Conservation (phyloP, 2,329 filamentous ascomycete genomes). For the Thyridium curvatum region DNA sequence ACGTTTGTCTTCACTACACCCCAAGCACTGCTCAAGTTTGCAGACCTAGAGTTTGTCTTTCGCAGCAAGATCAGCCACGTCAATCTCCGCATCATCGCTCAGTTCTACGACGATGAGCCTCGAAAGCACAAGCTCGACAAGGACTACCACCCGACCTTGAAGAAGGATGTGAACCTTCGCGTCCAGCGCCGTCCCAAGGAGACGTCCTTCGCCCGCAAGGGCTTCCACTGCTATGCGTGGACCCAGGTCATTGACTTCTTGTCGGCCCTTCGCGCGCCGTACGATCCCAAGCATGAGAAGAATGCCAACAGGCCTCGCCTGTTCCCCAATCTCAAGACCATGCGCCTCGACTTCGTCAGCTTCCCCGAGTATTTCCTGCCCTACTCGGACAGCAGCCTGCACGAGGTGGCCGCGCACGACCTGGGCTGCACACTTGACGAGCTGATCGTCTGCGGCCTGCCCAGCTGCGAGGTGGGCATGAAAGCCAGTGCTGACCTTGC, state of each 20-base stretch:
- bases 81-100: slow-evolving; percentile 47
- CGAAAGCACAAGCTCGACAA: slow-evolving; percentile 31
- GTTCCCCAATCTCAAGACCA: slow-evolving; percentile 36
- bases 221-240: slow-evolving; percentile 50
- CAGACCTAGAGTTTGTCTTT: slow-evolving; percentile 33
- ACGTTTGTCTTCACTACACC: slow-evolving; percentile 49
- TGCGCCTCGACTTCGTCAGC: slow-evolving; percentile 50
- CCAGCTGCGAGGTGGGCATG: slow-evolving; percentile 39
- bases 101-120: slow-evolving; percentile 48
- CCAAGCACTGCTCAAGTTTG: slow-evolving; percentile 41
- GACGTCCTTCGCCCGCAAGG: slow-evolving; percentile 38
- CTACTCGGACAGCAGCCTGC: slow-evolving; percentile 37
- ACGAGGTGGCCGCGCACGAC: slow-evolving; percentile 47
- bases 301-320: slow-evolving; percentile 32
- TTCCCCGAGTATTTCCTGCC: slow-evolving; percentile 40
- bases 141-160: slow-evolving; percentile 35
- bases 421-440: slow-evolving; percentile 47
- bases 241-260: slow-evolving; percentile 47
- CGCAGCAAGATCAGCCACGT: slow-evolving; percentile 38
- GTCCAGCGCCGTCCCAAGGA: slow-evolving; percentile 37
- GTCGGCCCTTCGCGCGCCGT: slow-evolving; percentile 42
- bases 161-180: slow-evolving; percentile 31
- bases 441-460: slow-evolving; percentile 45
- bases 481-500: slow-evolving; percentile 40
- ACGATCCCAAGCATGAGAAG: slow-evolving; percentile 31